Evolutionary conservation across 2,329 filamentous ascomycete genomes (phyloP).

Genomic region (Talaromyces sp.): DNA sequence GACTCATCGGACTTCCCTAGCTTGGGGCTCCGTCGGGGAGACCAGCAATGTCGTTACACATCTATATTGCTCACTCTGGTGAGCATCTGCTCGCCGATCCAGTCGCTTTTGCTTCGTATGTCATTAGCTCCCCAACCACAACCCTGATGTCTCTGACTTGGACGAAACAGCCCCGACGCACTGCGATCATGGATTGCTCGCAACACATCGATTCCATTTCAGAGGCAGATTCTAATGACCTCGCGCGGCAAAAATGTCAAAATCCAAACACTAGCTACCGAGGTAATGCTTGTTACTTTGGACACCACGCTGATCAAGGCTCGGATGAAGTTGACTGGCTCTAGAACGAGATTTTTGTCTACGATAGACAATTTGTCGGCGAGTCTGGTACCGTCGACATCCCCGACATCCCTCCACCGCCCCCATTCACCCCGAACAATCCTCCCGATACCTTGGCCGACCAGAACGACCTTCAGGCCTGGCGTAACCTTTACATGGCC

Average conservation of each 20-base stretch:
- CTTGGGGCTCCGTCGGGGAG: slow-evolving; percentile 24
- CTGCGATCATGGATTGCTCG: slow-evolving; percentile 75
- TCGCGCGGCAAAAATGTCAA: slow-evolving; percentile 78
- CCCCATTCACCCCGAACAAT: slow-evolving; percentile 53
- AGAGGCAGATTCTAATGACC: slow-evolving; percentile 83
- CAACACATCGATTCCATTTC: slow-evolving; percentile 65
- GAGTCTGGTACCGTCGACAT: slow-evolving; percentile 44
- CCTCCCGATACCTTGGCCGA: slow-evolving; percentile 77
- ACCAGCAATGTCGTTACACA: slow-evolving; percentile 73
- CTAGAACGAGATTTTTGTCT: slow-evolving; percentile 84
- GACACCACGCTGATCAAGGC: not conserved
- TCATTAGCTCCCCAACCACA: slow-evolving; percentile 14
- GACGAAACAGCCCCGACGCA: slow-evolving; percentile 63
- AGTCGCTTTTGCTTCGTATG: slow-evolving; percentile 67
- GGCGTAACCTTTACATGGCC: slow-evolving; percentile 78
- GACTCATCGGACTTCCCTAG: slow-evolving; percentile 11
- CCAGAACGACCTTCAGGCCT: slow-evolving; percentile 75
- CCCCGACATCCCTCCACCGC: slow-evolving; percentile 47
- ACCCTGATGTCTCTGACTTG: slow-evolving; percentile 13
- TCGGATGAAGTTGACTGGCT: not conserved
- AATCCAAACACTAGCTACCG: slow-evolving; percentile 69
- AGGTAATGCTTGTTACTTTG: slow-evolving; percentile 51
- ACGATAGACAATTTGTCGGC: slow-evolving; percentile 69
- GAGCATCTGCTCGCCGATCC: slow-evolving; percentile 76
- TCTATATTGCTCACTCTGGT: slow-evolving; percentile 90